Base-by-base conservation (phyloP, 805 yeast genomes). In the Candida schatavii region DNA sequence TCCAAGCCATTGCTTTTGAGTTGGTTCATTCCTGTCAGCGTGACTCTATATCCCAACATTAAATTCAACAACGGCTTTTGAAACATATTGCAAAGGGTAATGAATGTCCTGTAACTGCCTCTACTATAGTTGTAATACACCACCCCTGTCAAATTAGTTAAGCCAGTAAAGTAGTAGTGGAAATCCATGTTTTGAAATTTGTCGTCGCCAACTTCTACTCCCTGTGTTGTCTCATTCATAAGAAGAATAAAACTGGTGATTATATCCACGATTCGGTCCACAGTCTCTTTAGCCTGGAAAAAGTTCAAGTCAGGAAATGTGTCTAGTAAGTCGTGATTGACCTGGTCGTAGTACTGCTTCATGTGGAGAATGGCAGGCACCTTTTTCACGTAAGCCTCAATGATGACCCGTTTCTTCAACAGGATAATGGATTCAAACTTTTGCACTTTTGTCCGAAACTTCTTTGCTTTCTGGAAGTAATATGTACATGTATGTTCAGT, bases 121-220 rank as follows among this genome's bases (percentile, higher is more conserved):
- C 61, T 55, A 5, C 41, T 44, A 39, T 67, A 56, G 43, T 66
- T 57, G 40, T 66, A 60, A 33, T 73, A 59, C 9, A 77, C 51
- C 2, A 73, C 51, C 0, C 75, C 78, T 0, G 72, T 68, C 18
- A 77, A 48, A 11, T 59, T 48, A 33, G 59, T 56, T 33, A 77
- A 42, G 4, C 74, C 72, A 5, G 60, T 52, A 30, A 57, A 59
- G 47, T 73, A 72, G 45, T 40, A 57, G 29, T 40, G 38, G 19
- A 50, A 40, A 14, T 43, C 29, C 14, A 39, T 44, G 31, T 23
- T 18, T 5, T 17, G 14, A 35, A 19, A 32, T 25, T 36, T 28
- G 15, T 38, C 39, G 11, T 43, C 38, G 26, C 39, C 48, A 39
- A 46, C 42, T 37, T 62, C 35, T 46, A 55, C 29, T 32, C 43